phyloP scores from a whole-genome alignment of 2,329 filamentous ascomycete genomes.

The Xylaria multiplex region DNA sequence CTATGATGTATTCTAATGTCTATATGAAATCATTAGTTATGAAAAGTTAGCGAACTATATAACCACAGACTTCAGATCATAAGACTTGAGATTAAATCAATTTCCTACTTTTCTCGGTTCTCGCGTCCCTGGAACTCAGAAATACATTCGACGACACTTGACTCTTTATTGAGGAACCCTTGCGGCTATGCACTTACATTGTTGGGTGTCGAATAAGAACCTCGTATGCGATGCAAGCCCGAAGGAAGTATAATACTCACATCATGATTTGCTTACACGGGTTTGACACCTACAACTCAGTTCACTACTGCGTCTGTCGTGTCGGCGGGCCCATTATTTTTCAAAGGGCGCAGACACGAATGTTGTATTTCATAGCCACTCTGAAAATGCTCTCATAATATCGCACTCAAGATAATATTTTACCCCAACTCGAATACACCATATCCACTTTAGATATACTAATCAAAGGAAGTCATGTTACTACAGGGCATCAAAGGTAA shows the following conservation, averaged over 20 bases:
- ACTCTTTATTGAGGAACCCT: no score
- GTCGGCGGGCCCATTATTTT: background rate
- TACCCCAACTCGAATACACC: background rate
- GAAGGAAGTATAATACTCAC: no score
- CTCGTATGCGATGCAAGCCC: no score
- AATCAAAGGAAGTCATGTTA: background rate
- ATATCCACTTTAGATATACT: background rate
- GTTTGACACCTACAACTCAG: background rate
- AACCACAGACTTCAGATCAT: background rate
- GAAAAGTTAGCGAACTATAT: background rate
- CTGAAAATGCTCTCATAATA: background rate
- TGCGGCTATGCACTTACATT: no score
- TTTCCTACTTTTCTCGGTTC: background rate
- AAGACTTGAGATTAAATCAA: background rate
- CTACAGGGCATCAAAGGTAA: constrained; percentile 13
- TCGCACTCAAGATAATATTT: background rate
- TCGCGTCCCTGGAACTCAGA: background rate
- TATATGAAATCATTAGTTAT: background rate
- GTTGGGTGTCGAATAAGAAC: no score
- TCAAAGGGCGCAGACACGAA: background rate
- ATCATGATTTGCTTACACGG: no score
- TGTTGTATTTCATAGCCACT: background rate
- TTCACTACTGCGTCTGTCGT: background rate
- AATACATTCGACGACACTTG: no score
- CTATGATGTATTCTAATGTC: background rate